Evolutionary conservation across 805 yeast species (phyloP).

Genomic region (Dipodascus geniculatus): DNA sequence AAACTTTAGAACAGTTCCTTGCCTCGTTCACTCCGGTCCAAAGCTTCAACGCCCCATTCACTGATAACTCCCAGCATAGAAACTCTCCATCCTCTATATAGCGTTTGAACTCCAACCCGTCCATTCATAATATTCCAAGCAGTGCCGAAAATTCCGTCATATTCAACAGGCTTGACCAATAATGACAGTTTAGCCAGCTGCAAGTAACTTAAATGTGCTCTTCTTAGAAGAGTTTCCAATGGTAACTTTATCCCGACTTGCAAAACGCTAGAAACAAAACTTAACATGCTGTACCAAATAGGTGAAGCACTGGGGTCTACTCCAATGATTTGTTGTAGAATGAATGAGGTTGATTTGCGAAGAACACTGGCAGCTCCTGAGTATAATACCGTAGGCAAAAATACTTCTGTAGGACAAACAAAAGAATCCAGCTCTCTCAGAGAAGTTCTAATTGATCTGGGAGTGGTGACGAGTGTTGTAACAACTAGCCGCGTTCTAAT

Average conservation of each 20-base stretch:
- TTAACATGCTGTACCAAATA: constrained; percentile 42
- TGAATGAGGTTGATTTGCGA: constrained; percentile 53
- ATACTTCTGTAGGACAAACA: constrained; percentile 45
- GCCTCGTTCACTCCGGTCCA: not conserved
- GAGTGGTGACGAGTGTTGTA: constrained; percentile 41
- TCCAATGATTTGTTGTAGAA: constrained; percentile 47
- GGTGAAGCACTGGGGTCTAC: constrained; percentile 60
- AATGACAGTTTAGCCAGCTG: constrained; percentile 22
- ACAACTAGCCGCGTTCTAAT: constrained; percentile 69
- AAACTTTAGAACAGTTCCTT: not conserved
- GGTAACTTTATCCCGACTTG: constrained; percentile 76
- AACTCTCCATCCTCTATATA: constrained; percentile 88
- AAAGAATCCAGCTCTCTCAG: constrained; percentile 39
- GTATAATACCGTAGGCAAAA: constrained; percentile 59
- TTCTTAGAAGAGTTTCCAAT: constrained; percentile 69
- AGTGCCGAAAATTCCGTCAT: constrained; percentile 43
- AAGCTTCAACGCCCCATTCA: constrained; percentile 49
- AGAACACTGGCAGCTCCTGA: constrained; percentile 50
- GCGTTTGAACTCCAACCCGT: constrained; percentile 31
- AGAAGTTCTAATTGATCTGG: constrained; percentile 63
- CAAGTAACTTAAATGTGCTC: constrained; percentile 69
- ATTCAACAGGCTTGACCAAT: constrained; percentile 47
- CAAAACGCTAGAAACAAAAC: constrained; percentile 46
- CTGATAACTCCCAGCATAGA: constrained; percentile 72
- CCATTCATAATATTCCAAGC: constrained; percentile 37